Evolutionary conservation across 2,329 filamentous ascomycete species (phyloP), one percentile per base, ranked within the genome.

Genomic region (Fusarium pseudonygamai): DNA sequence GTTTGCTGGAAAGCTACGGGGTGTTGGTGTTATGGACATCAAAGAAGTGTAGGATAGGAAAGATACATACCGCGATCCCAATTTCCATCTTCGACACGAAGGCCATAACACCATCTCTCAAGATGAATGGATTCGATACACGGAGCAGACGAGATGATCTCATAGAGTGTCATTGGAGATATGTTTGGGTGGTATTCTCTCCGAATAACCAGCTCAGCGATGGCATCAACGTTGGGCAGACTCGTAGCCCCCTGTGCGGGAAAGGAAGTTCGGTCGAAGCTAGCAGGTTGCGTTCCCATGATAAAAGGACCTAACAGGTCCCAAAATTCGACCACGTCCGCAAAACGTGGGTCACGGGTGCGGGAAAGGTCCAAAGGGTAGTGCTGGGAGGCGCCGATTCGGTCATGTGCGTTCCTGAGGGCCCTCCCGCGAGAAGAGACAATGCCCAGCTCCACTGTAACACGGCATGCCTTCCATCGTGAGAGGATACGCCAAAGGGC

Each of bases 401-500:
- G 36, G 10, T 18, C 5, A 37, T 37, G 16, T 5, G 16, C 1
- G 36, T 18, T 6, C 16, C 9, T 13, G 10, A 5, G 2, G 1
- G 0, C 6, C 28, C 22, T 32, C 13, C 7, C 15, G 1, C 1
- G 3, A 8, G 3, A 2, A 26, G 69, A 65, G 59, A 65, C 26
- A n/a, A 72, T 45, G 6, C 69, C 69, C 2, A 74, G 26, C 49
- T 74, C 60, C 28, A 73, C 56, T 40, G 69, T 66, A 14, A 74
- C 26, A 6, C 45, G 39, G 15, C 68, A 32, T 34, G 39, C 47
- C 11, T 26, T 47, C 71, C 67, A 74, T 18, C 16, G 24, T 24
- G 63, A 60, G 10, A 74, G 69, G 11, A 73, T 32, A 11, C 30
- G 15, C 69, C 67, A 74, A 32, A 74, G 63, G 4, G 6, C 3